Evolutionary conservation across 352 stramenopile genomes (phyloP).

Genomic region (Globisporangium megalacanthum): DNA sequence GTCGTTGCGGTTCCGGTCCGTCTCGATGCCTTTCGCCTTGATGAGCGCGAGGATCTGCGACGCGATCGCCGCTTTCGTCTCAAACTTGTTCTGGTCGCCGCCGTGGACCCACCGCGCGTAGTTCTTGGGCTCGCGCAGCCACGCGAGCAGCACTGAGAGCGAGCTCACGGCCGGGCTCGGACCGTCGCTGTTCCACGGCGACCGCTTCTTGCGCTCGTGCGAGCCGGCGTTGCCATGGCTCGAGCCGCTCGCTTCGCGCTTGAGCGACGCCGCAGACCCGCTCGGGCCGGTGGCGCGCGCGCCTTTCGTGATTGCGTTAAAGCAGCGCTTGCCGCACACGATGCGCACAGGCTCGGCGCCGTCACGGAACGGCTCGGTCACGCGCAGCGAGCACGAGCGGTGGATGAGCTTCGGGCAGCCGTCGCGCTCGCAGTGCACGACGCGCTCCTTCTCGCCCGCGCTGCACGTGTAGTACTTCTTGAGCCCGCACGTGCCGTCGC

Average conservation of each 20-base stretch:
- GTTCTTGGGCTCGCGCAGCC: constrained; percentile 14
- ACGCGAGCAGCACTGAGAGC: constrained; percentile 11
- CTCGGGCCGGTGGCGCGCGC: background rate
- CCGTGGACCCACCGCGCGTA: constrained; percentile 14
- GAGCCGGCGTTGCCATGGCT: background rate
- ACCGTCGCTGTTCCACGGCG: constrained; percentile 14
- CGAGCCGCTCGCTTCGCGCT: background rate
- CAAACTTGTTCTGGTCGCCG: constrained; percentile 11
- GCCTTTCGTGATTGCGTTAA: constrained; percentile 10
- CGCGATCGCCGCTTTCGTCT: constrained; percentile 13
- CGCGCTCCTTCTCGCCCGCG: constrained; percentile 3
- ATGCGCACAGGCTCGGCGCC: constrained; percentile 1
- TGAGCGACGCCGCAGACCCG: background rate
- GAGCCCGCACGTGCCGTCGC: constrained; percentile 7
- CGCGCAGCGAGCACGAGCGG: constrained; percentile 13
- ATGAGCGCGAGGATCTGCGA: constrained; percentile 12
- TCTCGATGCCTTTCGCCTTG: constrained; percentile 10
- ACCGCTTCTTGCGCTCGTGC: constrained; percentile 15
- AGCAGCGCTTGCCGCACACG: constrained; percentile 18
- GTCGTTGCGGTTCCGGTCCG: constrained; percentile 17
- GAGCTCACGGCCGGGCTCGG: constrained; percentile 10
- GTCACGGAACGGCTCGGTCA: constrained; percentile 13
- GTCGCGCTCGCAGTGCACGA: constrained; percentile 12
- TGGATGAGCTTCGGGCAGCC: constrained; percentile 14
- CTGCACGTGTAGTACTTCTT: constrained; percentile 15